These are phyloP conservation scores for Paraconiothyrium sp. DNA, from an alignment of 2,329 filamentous ascomycete species.

Conservation along the genomic window DNA sequence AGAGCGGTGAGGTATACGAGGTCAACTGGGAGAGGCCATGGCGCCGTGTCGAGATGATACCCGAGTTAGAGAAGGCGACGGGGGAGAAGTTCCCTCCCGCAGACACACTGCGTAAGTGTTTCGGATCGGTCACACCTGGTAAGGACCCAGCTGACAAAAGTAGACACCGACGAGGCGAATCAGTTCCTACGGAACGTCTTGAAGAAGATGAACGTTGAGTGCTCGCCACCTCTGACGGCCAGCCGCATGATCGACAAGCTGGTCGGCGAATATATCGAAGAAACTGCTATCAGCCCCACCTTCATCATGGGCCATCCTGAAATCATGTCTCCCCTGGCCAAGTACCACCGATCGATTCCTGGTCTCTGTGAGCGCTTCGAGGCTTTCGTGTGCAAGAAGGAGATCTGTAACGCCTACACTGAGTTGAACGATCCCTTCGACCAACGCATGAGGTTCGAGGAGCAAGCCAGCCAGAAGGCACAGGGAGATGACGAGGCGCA, in stretches of 20 bases:
- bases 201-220: conserved; percentile 90
- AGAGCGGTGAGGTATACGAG: conserved; percentile 84
- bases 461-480: conserved; percentile 90
- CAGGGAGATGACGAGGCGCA: conserved; percentile 98
- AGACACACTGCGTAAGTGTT: conserved; percentile 55
- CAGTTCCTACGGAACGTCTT: conserved; percentile 80
- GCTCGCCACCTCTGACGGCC: conserved; percentile 89
- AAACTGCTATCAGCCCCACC: conserved; percentile 91
- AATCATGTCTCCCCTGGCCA: conserved; percentile 95
- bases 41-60: conserved; percentile 95
- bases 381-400: conserved; percentile 96
- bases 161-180: conserved; percentile 89
- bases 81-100: conserved; percentile 94
- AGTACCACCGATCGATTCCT: conserved; percentile 77
- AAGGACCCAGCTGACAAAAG: conserved; percentile 56
- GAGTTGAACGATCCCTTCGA: conserved; percentile 98
- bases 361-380: conserved; percentile 95
- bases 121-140: not conserved
- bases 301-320: conserved; percentile 83
- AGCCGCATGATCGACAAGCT: conserved; percentile 96
- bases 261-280: conserved; percentile 89
- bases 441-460: conserved; percentile 79
- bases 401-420: conserved; percentile 96
- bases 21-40: conserved; percentile 98
- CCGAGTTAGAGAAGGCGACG: conserved; percentile 84